Evolutionary conservation across 163 green algal species (phyloP).

Genomic region (Prototheca cutis): DNA sequence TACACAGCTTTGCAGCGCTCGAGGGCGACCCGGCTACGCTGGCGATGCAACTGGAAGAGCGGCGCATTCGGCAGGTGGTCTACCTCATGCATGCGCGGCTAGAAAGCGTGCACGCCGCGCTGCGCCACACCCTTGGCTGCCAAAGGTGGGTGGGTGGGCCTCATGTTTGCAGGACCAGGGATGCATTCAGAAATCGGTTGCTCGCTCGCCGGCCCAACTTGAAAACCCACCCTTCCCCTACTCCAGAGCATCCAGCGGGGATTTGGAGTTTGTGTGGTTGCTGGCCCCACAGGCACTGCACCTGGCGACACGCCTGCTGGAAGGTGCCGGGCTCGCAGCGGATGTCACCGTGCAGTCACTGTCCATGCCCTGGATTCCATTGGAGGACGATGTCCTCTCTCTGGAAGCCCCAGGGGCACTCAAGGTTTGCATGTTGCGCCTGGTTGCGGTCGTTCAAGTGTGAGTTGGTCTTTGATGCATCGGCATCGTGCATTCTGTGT

Average conservation of each 20-base stretch:
- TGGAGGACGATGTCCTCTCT: slow-evolving; percentile 77
- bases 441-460: too few relatives aligned
- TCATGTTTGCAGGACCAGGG: too few relatives aligned
- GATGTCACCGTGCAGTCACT: slow-evolving; percentile 51
- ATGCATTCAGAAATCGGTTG: too few relatives aligned
- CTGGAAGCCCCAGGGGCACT: slow-evolving; percentile 61
- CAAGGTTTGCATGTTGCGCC: too few relatives aligned
- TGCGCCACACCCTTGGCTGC: too few relatives aligned
- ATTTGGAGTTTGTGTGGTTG: slow-evolving; percentile 35
- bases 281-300: slow-evolving; percentile 49
- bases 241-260: not conserved
- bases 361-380: slow-evolving; percentile 62
- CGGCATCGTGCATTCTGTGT: too few relatives aligned
- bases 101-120: slow-evolving; percentile 11
- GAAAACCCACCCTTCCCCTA: too few relatives aligned
- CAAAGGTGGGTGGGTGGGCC: too few relatives aligned
- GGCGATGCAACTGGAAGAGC: slow-evolving; percentile 12
- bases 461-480: too few relatives aligned
- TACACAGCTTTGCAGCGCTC: slow-evolving; percentile 20
- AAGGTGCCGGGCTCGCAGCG: slow-evolving; percentile 59
- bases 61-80: slow-evolving; percentile 22
- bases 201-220: too few relatives aligned
- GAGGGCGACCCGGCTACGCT: slow-evolving; percentile 9
- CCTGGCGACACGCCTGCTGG: slow-evolving; percentile 53
- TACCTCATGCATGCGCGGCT: slow-evolving; percentile 19